Conservation (phyloP, 805 yeast genomes). For the Kluyveromyces siamensis region DNA sequence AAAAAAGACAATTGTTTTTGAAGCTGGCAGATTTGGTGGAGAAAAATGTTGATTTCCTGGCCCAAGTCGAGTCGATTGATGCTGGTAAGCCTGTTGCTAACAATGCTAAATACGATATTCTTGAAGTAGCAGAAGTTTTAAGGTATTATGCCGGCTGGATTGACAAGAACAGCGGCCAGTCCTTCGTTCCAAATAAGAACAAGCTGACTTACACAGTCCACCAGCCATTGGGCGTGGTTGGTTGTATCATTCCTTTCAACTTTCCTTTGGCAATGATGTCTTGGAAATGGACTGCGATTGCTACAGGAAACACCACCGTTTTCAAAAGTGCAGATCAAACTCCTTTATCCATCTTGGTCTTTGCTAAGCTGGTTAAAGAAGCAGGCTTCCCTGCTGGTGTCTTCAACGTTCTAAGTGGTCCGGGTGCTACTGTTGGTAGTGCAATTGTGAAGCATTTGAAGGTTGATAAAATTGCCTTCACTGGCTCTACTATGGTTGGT, state of each 20-base stretch:
- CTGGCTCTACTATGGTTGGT: conserved; percentile 46
- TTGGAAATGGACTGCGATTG: conserved; percentile 41
- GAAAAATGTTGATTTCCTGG: conserved; percentile 39
- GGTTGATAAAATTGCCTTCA: conserved; percentile 45
- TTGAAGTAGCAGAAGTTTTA: conserved; percentile 45
- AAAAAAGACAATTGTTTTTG: conserved; percentile 37
- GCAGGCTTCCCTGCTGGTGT: conserved; percentile 45
- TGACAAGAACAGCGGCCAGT: conserved; percentile 56
- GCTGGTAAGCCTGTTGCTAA: conserved; percentile 47
- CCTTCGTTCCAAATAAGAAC: conserved; percentile 48
- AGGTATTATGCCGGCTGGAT: conserved; percentile 71
- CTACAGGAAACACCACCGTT: conserved; percentile 40
- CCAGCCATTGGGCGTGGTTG: conserved; percentile 46
- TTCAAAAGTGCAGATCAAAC: conserved; percentile 43
- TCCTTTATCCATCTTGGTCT: conserved; percentile 37
- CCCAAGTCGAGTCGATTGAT: conserved; percentile 51
- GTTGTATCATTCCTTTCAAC: conserved; percentile 46
- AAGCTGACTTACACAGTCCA: conserved; percentile 47
- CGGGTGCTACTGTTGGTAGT: conserved; percentile 37
- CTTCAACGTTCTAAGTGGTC: conserved; percentile 37
- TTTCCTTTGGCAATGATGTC: conserved; percentile 43
- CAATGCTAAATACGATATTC: conserved; percentile 52
- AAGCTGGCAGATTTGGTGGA: conserved; percentile 44
- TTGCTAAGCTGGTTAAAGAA: conserved; percentile 35
- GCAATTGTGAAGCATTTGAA: conserved; percentile 37